Conservation (phyloP, 2,329 filamentous ascomycete species). For the Aspergillus ibericus region DNA sequence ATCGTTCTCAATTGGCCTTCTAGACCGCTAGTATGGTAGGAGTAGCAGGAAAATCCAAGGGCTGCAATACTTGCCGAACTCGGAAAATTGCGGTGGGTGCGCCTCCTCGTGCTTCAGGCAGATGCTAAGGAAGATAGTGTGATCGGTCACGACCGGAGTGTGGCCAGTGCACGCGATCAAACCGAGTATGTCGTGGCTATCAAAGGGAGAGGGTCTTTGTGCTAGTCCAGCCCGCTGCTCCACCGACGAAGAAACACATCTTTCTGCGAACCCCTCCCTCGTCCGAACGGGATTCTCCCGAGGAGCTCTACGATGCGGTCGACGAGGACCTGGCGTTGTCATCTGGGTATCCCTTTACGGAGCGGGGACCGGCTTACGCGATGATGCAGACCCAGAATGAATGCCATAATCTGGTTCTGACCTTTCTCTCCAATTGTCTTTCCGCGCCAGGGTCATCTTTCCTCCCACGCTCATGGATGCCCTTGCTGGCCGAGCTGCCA, state of each 20-base stretch:
- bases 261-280: background rate
- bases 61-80: constrained; percentile 4
- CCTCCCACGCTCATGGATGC: constrained; percentile 26
- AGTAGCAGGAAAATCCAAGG: constrained; percentile 3
- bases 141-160: constrained; percentile 30
- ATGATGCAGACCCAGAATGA: constrained; percentile 11
- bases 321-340: background rate
- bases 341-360: background rate
- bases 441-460: constrained; percentile 10
- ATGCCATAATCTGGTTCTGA: constrained; percentile 30
- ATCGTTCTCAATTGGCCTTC: too few relatives aligned
- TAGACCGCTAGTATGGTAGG: background rate
- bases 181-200: constrained; percentile 32
- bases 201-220: constrained; percentile 30
- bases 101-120: background rate
- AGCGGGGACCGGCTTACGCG: background rate
- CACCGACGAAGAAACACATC: constrained; percentile 9
- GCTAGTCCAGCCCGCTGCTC: constrained; percentile 20
- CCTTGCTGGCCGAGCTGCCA: constrained; percentile 26
- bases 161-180: constrained; percentile 31
- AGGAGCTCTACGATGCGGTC: background rate
- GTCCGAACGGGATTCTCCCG: background rate
- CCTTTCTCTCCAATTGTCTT: constrained; percentile 27
- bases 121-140: constrained; percentile 20
- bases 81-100: constrained; percentile 3